Percentiles rank a stretch among this genome's conserved stretches.
Evolutionary conservation across 1,284 basidiomycete species (phyloP).

Genomic region (Austroboletus niveus): DNA sequence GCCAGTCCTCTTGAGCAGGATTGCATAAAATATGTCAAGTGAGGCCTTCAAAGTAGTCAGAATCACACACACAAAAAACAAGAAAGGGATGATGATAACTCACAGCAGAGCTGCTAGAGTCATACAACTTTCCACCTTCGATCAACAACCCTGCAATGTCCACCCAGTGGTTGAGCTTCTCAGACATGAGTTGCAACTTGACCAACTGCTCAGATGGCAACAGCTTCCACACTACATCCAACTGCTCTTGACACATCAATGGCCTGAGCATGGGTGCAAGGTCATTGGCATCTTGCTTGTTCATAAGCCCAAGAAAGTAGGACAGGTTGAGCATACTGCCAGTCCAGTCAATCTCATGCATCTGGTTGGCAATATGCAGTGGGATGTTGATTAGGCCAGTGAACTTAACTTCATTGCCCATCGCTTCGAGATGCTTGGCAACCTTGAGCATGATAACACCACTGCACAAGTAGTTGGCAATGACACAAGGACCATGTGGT

Average conservation of each 20-base stretch:
- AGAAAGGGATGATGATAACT: constrained; percentile 16
- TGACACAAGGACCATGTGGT: constrained; percentile 42
- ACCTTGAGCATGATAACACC: constrained; percentile 33
- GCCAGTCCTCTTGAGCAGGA: constrained; percentile 24
- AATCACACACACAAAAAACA: background rate
- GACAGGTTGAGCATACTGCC: too few relatives aligned
- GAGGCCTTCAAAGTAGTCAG: constrained; percentile 9
- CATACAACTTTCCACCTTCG: too few relatives aligned
- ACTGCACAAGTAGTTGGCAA: constrained; percentile 50
- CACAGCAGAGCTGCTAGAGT: background rate
- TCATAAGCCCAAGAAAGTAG: too few relatives aligned
- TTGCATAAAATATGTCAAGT: constrained; percentile 31
- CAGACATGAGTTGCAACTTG: constrained; percentile 31
- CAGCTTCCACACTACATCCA: too few relatives aligned
- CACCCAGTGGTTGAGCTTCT: constrained; percentile 24
- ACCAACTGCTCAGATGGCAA: constrained; percentile 19
- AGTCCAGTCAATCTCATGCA: constrained; percentile 42
- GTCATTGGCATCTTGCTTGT: too few relatives aligned
- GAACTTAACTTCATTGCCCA: constrained; percentile 39
- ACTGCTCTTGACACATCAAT: constrained; percentile 19
- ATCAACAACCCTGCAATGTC: too few relatives aligned
- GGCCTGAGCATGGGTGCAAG: background rate
- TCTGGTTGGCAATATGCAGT: constrained; percentile 41
- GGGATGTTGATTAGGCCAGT: constrained; percentile 44
- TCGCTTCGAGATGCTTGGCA: constrained; percentile 34